Base-by-base conservation (phyloP, 23 red algal species). In the Gracilariopsis chorda region DNA sequence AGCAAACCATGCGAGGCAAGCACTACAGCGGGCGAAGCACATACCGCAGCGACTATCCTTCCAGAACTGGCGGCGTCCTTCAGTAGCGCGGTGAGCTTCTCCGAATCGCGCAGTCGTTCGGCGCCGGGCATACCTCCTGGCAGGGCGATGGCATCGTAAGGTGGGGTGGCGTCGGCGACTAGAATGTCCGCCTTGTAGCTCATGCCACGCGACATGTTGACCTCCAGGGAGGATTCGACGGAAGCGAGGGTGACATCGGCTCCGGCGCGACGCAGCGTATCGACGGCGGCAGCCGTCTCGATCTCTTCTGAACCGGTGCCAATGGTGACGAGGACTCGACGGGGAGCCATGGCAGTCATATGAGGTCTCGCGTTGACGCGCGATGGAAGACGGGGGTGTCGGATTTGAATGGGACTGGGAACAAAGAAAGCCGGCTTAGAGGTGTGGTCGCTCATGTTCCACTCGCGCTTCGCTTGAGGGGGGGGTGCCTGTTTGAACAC, bases 51-150 rank as follows among this genome's bases (percentile, higher is more conserved):
- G 46, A 98, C 88, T 35, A 81, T 30, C 7, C 52, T 23, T 12
- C 85, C 85, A 19, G 30, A 49, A 6, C 57, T 63, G 19, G 77
- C 49, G n/a, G 94, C 88, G 12, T 94, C 61, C 30, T 40, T 80
- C 7, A 98, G 36, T 19, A 98, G 28, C 21, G 33, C 29, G 6
- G 71, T 45, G 45, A 98, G 70, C 21, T 78, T 55, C 27, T 42
- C 39, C 21, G 72, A 92, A 29, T 88, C 94, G 27, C 84, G 70
- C 19, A 98, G 78, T 25, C 58, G 84, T 46, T 95, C 75, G n/a
- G 96, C 96, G n/a, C 96, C 96, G 0, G 93, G 92, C 87, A 95
- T 95, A 53, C 96, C 96, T 37, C 89, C 96, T 0, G 96, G 96
- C 45, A 98, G 12, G 7, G 92, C 92, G 24, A 98, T 86, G 61